These are phyloP conservation scores for Parsonsia alboflavescens DNA, from an alignment of 257 asterid genomes.

Conservation along the genomic window DNA sequence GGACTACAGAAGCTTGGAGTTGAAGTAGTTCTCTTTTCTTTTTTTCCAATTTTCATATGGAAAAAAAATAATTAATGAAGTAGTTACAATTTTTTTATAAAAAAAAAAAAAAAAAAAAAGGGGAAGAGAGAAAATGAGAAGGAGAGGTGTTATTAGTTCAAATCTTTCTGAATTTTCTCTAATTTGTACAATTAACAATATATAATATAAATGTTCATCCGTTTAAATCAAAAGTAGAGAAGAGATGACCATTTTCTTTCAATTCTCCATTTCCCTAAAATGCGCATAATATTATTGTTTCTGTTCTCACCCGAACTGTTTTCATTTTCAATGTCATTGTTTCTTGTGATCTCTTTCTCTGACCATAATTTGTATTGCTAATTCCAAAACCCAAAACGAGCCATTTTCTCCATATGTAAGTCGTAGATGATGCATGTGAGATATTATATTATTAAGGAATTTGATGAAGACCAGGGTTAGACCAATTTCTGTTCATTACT, in stretches of 20 bases:
- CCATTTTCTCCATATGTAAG: too few relatives aligned
- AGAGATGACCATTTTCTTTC: too few relatives aligned
- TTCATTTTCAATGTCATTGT: too few relatives aligned
- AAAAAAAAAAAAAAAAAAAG: background rate
- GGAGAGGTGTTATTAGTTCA: constrained; percentile 22
- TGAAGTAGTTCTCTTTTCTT: constrained; percentile 28
- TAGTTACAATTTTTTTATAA: too few relatives aligned
- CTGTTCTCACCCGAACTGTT: too few relatives aligned
- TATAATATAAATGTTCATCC: too few relatives aligned
- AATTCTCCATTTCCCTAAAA: background rate
- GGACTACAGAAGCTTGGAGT: constrained; percentile 73
- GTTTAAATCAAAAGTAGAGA: too few relatives aligned
- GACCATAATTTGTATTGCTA: too few relatives aligned
- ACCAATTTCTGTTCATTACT: constrained; percentile 24
- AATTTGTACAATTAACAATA: constrained; percentile 29
- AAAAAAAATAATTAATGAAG: too few relatives aligned
- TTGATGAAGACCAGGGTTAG: constrained; percentile 18
- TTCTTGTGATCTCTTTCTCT: background rate
- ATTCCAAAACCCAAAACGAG: too few relatives aligned
- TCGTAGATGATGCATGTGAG: constrained; percentile 33
- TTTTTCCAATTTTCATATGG: background rate
- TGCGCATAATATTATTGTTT: background rate
- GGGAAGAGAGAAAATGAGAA: constrained; percentile 13
- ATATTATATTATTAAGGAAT: constrained; percentile 15
- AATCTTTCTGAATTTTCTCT: constrained; percentile 21